Conservation (phyloP, 805 yeast species). For the Sugiyamaella qingdaonensis region DNA sequence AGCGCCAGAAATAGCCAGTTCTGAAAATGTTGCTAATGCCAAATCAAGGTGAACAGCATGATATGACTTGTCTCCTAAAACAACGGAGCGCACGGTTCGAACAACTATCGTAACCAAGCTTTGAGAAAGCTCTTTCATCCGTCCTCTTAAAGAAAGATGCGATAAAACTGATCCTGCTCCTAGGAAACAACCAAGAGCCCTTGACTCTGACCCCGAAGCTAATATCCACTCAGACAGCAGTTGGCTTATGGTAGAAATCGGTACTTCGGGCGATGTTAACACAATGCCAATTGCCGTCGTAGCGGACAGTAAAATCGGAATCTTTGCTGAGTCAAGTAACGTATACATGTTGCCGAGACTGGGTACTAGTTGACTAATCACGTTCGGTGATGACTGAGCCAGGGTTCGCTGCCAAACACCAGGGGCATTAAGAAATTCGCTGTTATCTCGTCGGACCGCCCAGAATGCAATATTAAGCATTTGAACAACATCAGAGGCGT, state of each 20-base stretch:
- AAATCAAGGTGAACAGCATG: constrained; percentile 12
- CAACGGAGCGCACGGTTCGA: background rate
- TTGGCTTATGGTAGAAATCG: background rate
- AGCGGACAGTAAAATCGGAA: constrained; percentile 29
- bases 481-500: constrained; percentile 13
- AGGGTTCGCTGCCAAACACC: constrained; percentile 19
- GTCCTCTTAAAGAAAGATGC: constrained; percentile 28
- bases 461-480: constrained; percentile 37
- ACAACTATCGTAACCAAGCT: background rate
- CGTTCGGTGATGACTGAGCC: constrained; percentile 20
- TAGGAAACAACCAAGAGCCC: constrained; percentile 25
- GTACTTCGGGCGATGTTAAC: constrained; percentile 9
- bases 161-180: constrained; percentile 46
- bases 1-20: constrained; percentile 40
- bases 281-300: constrained; percentile 43
- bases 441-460: constrained; percentile 25
- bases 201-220: constrained; percentile 3
- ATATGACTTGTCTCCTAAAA: background rate
- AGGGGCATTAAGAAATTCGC: constrained; percentile 9
- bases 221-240: constrained; percentile 3
- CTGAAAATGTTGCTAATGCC: constrained; percentile 30
- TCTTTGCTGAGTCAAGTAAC: constrained; percentile 11
- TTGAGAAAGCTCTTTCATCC: constrained; percentile 20
- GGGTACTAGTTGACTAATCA: constrained; percentile 6
- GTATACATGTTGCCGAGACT: background rate